Base-by-base conservation (phyloP, 1,284 basidiomycete genomes). In the Sanguinoderma infundibulare region DNA sequence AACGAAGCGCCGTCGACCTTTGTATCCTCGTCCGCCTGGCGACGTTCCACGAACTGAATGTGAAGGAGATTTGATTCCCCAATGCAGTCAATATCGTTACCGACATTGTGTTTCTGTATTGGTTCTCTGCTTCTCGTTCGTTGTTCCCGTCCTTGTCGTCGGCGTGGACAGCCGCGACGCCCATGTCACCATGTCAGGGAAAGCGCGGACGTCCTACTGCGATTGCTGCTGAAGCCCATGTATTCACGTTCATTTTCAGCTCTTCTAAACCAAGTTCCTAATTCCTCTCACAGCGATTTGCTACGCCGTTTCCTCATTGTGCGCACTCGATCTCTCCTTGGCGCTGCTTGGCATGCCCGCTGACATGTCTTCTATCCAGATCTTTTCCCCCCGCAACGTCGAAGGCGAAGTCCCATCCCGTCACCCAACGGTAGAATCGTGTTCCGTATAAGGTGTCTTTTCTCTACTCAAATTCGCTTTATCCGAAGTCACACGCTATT, bases 21-120 rank as follows among this genome's bases (percentile, higher is more conserved):
- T 76, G 69, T 34, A 90, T 88, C 2, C 79, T 92, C 50, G 80
- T 91, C 39, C 83, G 90, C 22, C 74, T 93, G 49, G 88, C 87
- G 17, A 91, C 88, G 64, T 92, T 91, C 71, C 87, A 90, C 46
- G 91, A 93, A 70, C 74, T 92, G 49, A 92, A 93, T 66, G 90
- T 92, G 66, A 40, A 87, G 75, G 22, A n/a, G 28, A n/a, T n/a
- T n/a, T n/a, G 32, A 5, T 42, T 15, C 24, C 20, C 0, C 32
- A n/a, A 4, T n/a, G n/a, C n/a, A 38, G 9, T 17, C 5, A 22
- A 5, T 10, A 22, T 20, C 14, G 17, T 57, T 59, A 24, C 55
- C 57, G 32, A 44, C 38, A 34, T 2, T 10, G 28, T 47, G 57
- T 2, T 36, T 20, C 9, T 81, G 78, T 52, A 83, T 91, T 92